phyloP scores from a whole-genome alignment of 2,329 filamentous ascomycete species.

The Hypoxylon sp. region DNA sequence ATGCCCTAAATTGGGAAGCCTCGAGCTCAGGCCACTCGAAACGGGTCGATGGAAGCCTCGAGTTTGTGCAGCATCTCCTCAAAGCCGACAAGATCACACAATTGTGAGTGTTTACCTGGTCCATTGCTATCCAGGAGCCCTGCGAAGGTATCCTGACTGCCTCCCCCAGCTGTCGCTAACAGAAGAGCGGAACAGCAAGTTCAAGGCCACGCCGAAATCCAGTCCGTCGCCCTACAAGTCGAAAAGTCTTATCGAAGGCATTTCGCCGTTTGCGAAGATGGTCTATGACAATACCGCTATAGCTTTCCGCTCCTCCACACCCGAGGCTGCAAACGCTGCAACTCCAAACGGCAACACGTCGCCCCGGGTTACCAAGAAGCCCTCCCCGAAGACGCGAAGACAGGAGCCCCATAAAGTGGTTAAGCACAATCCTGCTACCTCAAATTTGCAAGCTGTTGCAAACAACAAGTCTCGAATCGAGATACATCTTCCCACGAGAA shows the following conservation, averaged over 20 bases:
- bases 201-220: constrained; percentile 58
- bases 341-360: constrained; percentile 43
- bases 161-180: constrained; percentile 40
- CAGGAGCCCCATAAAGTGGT: constrained; percentile 45
- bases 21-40: constrained; percentile 65
- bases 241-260: constrained; percentile 49
- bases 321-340: constrained; percentile 45
- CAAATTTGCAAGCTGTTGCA: constrained; percentile 44
- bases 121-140: constrained; percentile 1
- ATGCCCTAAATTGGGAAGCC: constrained; percentile 76
- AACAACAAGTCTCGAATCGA: constrained; percentile 43
- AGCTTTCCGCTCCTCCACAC: constrained; percentile 51
- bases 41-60: constrained; percentile 73
- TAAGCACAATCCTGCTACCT: constrained; percentile 52
- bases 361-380: constrained; percentile 42
- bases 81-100: constrained; percentile 74
- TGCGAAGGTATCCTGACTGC: constrained; percentile 26
- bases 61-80: constrained; percentile 78
- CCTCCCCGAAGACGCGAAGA: constrained; percentile 46
- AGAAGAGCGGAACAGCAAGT: constrained; percentile 56
- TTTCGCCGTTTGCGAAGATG: constrained; percentile 61
- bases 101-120: constrained; percentile 59
- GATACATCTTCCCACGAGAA: constrained; percentile 41
- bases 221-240: constrained; percentile 40
- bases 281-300: constrained; percentile 55